Evolutionary conservation across 1,139 yeast species (phyloP).

Genomic region (Hyphopichia fennica): DNA sequence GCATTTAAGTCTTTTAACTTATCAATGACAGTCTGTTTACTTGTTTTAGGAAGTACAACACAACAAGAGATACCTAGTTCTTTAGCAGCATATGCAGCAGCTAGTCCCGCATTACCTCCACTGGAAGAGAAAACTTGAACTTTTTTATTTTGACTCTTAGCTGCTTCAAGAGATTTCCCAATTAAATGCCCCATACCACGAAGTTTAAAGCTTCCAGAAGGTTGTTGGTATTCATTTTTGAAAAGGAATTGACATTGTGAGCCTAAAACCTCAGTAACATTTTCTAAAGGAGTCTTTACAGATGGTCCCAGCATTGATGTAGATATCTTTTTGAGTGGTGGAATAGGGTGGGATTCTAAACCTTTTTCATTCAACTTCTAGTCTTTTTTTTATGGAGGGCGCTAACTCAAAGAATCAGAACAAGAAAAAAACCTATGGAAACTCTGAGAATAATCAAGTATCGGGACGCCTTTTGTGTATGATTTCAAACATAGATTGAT

Average conservation of each 20-base stretch:
- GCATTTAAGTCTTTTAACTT: conserved; percentile 51
- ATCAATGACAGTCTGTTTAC: conserved; percentile 32
- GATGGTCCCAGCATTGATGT: conserved; percentile 30
- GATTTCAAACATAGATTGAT: no score
- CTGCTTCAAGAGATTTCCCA: conserved; percentile 22
- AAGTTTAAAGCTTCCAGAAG: conserved; percentile 71
- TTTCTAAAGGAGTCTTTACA: conserved; percentile 43
- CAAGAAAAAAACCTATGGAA: no score
- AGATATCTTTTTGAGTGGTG: no score
- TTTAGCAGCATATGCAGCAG: conserved; percentile 64
- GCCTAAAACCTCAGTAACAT: conserved; percentile 29
- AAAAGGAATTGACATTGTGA: conserved; percentile 50
- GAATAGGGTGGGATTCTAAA: no score
- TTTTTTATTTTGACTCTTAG: conserved; percentile 17
- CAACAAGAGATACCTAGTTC: conserved; percentile 52
- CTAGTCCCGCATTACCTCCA: conserved; percentile 81
- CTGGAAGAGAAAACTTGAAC: conserved; percentile 62
- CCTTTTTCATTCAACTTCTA: no score
- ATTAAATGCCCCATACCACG: conserved; percentile 62
- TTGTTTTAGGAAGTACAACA: conserved; percentile 60
- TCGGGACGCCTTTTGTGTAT: no score
- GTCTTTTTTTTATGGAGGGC: no score
- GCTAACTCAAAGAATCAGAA: no score
- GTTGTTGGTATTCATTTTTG: conserved; percentile 67
- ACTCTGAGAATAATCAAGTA: no score